These are phyloP conservation scores for Fraxinus albicans DNA, from an alignment of 305 asterid species.

Conservation along the genomic window DNA sequence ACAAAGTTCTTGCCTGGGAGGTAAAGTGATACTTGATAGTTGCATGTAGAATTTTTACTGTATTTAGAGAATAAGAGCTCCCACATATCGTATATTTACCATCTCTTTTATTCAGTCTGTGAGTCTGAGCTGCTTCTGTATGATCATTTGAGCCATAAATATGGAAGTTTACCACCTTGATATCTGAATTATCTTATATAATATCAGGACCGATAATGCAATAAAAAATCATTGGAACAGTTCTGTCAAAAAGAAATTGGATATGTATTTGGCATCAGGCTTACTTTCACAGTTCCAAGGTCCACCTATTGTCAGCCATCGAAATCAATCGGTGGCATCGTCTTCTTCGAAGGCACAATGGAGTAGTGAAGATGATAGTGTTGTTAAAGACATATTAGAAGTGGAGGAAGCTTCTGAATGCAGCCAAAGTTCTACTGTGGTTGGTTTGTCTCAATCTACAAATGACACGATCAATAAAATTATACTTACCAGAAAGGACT, in stretches of 20 bases:
- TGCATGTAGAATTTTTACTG: background rate
- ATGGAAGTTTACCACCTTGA: background rate
- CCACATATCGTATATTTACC: background rate
- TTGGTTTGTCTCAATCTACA: background rate
- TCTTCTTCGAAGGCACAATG: background rate
- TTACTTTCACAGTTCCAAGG: background rate
- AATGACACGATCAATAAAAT: background rate
- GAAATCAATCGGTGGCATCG: background rate
- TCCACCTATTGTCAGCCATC: background rate
- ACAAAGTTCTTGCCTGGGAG: background rate
- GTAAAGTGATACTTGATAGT: background rate
- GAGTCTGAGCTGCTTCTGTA: background rate
- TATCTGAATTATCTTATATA: background rate
- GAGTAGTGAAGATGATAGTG: background rate
- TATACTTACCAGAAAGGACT: background rate
- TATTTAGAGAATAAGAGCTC: background rate
- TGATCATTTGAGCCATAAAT: background rate
- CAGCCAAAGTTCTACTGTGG: background rate
- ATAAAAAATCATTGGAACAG: background rate
- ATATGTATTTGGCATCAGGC: background rate
- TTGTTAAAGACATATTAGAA: background rate
- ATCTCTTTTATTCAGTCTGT: background rate
- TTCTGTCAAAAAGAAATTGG: background rate
- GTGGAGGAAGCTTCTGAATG: background rate
- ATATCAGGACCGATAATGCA: background rate